Base-by-base conservation (phyloP, 306 rosid genomes). In the Fragaria ananassa region DNA sequence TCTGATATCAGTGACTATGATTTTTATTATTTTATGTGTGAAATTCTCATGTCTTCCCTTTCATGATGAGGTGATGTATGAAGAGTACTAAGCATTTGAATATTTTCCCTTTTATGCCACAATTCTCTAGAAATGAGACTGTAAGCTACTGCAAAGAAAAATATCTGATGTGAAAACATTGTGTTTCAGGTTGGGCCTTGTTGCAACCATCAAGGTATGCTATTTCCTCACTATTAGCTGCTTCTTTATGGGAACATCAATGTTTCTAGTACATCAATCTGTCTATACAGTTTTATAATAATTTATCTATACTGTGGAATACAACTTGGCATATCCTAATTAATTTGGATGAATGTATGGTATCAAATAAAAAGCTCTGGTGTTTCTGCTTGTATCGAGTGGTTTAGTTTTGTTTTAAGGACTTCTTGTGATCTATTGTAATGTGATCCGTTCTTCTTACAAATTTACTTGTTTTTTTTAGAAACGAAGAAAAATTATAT, bases 161-260 rank as follows among this genome's bases (percentile, higher is more conserved):
- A 60, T 50, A 63, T 67, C 88, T 89, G 81, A 89, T 60, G 70
- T 57, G 49, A 71, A 77, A 29, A 64, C 63, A 60, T 86, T 68
- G 35, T 80, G 73, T 90, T 87, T 81, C 96, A 95, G 98, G 92
- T 89, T 95, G 92, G 97, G 97, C 66, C 99, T 95, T 42, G 97
- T 92, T 80, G 93, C 96, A 23, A 94, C 98, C 76, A 92, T 92
- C 56, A 94, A 94, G 98, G 97, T 94, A 92, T 45, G 74, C 50
- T 68, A n/a, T 74, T 35, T 69, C 73, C 66, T 64, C 35, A 21
- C 61, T 68, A 44, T 0, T 64, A 46, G 37, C 14, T 42, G 19
- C 27, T 70, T 64, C 21, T 11, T 62, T 54, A 34, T 13, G 25
- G 45, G 60, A 37, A 14, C 12, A 4, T 39, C 2, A 50, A 4